Conservation (phyloP, 2,329 filamentous ascomycete genomes). For the Pseudocercospora musae region DNA sequence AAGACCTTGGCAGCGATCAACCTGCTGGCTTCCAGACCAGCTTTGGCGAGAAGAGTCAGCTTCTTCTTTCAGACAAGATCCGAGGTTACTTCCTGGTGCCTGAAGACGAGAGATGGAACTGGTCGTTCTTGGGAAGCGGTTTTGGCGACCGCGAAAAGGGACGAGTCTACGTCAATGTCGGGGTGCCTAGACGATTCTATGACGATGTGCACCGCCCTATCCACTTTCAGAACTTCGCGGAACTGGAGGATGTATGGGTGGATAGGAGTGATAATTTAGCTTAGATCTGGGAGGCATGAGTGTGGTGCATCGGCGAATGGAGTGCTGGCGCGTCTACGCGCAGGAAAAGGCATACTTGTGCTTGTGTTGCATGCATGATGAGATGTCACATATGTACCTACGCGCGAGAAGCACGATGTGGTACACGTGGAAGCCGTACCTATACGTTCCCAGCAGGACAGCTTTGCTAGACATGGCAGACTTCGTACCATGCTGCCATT, state of each 20-base stretch:
- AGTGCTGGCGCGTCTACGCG: neutral
- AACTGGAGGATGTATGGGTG: conserved; percentile 95
- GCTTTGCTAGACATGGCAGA: too few species aligned
- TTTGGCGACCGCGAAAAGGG: conserved; percentile 84
- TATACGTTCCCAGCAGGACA: too few species aligned
- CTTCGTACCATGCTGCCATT: neutral
- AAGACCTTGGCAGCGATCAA: conserved; percentile 85
- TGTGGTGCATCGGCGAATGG: conserved; percentile 15
- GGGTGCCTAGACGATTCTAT: conserved; percentile 85
- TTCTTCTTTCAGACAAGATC: conserved; percentile 89
- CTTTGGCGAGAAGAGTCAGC: conserved; percentile 94
- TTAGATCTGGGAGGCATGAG: conserved; percentile 39
- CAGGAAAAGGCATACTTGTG: neutral
- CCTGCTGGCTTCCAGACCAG: conserved; percentile 76
- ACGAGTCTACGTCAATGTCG: conserved; percentile 83
- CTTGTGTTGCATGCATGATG: neutral
- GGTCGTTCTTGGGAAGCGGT: conserved; percentile 91
- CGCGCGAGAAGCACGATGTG: neutral
- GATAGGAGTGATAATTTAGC: conserved; percentile 92
- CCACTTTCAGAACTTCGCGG: conserved; percentile 96
- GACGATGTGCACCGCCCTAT: conserved; percentile 86
- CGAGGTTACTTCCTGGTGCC: conserved; percentile 95
- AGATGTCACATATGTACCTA: neutral
- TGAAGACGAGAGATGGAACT: conserved; percentile 90
- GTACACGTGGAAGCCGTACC: too few species aligned